Evolutionary conservation across 306 rosid genomes (phyloP).

Genomic region (Alnus glutinosa): DNA sequence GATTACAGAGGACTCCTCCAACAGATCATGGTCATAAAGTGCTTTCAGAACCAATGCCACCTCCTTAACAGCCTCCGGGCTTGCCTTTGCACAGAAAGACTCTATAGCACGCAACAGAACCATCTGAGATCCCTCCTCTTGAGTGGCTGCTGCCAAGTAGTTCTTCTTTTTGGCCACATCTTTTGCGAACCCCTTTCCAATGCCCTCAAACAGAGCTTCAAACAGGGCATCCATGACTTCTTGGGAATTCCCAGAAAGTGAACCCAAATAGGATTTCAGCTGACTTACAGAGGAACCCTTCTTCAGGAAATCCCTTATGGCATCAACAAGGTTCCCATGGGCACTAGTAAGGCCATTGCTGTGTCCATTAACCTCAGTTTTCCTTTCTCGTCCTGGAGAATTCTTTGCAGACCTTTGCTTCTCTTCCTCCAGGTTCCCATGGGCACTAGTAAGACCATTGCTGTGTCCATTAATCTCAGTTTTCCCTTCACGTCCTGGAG

Average conservation of each 20-base stretch:
- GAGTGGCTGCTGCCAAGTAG: slow-evolving; percentile 44
- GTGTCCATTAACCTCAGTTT: slow-evolving; percentile 17
- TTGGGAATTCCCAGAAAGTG: slow-evolving; percentile 52
- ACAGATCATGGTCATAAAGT: slow-evolving; percentile 43
- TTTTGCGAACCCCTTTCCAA: slow-evolving; percentile 63
- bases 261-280: slow-evolving; percentile 48
- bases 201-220: slow-evolving; percentile 52
- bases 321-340: slow-evolving; percentile 31
- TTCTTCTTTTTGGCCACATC: slow-evolving; percentile 53
- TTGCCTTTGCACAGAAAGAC: slow-evolving; percentile 36
- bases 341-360: slow-evolving; percentile 26
- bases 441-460: slow-evolving; percentile 20
- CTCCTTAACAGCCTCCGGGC: slow-evolving; percentile 47
- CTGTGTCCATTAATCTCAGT: slow-evolving; percentile 22
- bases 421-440: slow-evolving; percentile 23
- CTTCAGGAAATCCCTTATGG: slow-evolving; percentile 48
- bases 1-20: slow-evolving; percentile 48
- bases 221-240: slow-evolving; percentile 51
- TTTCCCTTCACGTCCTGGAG: slow-evolving; percentile 36
- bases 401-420: slow-evolving; percentile 42
- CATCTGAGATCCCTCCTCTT: slow-evolving; percentile 48
- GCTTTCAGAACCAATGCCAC: slow-evolving; percentile 54
- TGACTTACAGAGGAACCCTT: slow-evolving; percentile 38
- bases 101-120: slow-evolving; percentile 43
- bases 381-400: slow-evolving; percentile 36